Conservation (phyloP, 371 early-diverging fungal genomes). For the Mucor racemosus region DNA sequence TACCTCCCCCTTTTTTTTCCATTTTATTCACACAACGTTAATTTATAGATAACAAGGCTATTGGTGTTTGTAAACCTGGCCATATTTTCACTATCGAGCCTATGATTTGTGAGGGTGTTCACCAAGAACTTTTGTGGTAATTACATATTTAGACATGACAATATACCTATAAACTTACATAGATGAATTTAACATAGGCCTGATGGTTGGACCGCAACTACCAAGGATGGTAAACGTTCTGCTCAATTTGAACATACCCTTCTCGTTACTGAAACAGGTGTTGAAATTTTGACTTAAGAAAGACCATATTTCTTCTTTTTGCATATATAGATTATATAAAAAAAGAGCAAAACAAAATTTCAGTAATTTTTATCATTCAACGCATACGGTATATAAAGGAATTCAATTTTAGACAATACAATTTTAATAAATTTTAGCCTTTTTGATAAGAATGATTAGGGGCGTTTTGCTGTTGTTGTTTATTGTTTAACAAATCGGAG, state of each 20-base stretch:
- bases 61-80: slow-evolving; percentile 92
- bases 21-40: background rate
- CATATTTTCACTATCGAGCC: slow-evolving; percentile 98
- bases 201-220: slow-evolving; percentile 92
- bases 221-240: slow-evolving; percentile 90
- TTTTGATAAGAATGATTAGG: background rate
- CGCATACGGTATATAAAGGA: background rate
- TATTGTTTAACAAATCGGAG: slow-evolving; percentile 2
- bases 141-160: too few species aligned
- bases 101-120: slow-evolving; percentile 89
- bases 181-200: slow-evolving; percentile 57
- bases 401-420: background rate
- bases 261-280: slow-evolving; percentile 91
- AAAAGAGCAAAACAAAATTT: background rate
- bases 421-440: background rate
- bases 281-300: slow-evolving; percentile 83
- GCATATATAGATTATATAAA: background rate
- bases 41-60: slow-evolving; percentile 83
- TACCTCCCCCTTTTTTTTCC: background rate
- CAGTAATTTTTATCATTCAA: background rate
- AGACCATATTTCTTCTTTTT: background rate
- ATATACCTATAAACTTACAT: background rate
- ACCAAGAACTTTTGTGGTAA: slow-evolving; percentile 50
- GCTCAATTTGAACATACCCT: slow-evolving; percentile 99
- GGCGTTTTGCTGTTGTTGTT: slow-evolving; percentile 3